These are phyloP conservation scores for Amaranthus hypochondriacus DNA, from an alignment of 148 eudicot species.

Conservation along the genomic window DNA sequence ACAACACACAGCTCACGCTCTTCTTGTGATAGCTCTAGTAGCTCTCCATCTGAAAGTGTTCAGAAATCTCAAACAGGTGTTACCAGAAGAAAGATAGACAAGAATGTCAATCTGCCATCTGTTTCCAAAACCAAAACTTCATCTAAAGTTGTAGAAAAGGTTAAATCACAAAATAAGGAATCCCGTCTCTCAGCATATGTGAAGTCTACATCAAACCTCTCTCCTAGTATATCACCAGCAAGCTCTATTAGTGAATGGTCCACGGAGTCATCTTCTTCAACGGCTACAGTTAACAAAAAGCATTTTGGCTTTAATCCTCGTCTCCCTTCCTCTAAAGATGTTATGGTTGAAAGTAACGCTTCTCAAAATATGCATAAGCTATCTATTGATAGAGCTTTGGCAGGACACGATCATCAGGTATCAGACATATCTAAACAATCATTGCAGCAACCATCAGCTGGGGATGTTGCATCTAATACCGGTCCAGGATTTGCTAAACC, in stretches of 20 bases:
- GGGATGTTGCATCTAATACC: constrained; percentile 21
- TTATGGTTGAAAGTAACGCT: constrained; percentile 21
- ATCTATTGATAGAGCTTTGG: constrained; percentile 26
- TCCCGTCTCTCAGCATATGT: constrained; percentile 35
- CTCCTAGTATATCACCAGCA: constrained; percentile 70
- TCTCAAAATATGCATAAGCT: constrained; percentile 25
- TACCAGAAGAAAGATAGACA: constrained; percentile 37
- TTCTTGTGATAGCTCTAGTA: constrained; percentile 54
- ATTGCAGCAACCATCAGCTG: constrained; percentile 32
- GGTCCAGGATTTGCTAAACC: constrained; percentile 55
- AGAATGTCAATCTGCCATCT: constrained; percentile 35
- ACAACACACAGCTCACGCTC: constrained; percentile 37
- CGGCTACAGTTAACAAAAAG: constrained; percentile 46
- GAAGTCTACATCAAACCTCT: constrained; percentile 38
- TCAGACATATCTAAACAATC: constrained; percentile 23
- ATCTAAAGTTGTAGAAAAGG: constrained; percentile 38
- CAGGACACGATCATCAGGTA: constrained; percentile 26
- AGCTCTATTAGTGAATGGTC: constrained; percentile 95
- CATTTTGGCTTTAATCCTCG: constrained; percentile 29
- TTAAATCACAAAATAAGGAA: constrained; percentile 32
- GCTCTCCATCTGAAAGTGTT: constrained; percentile 35
- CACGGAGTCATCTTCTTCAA: constrained; percentile 65
- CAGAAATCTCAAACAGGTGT: constrained; percentile 31
- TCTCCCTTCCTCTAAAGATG: constrained; percentile 17
- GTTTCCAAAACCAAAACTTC: constrained; percentile 46